phyloP scores from a whole-genome alignment of 805 yeast species.

The Saccharomycopsis sp. region DNA sequence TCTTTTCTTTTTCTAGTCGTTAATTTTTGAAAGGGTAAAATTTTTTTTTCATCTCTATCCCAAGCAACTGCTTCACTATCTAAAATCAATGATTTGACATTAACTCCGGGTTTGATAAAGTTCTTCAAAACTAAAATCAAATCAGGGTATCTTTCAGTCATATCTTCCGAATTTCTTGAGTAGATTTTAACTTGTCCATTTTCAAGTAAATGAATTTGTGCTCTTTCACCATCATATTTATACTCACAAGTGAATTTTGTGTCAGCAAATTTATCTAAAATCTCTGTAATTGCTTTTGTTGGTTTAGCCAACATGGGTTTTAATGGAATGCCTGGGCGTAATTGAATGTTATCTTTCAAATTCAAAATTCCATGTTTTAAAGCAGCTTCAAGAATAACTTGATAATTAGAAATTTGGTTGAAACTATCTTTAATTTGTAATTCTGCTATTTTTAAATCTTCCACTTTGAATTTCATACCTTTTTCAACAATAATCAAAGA shows the following conservation, averaged over 20 bases:
- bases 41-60: slow-evolving; percentile 69
- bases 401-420: slow-evolving; percentile 86
- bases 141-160: slow-evolving; percentile 95
- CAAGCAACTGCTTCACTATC: slow-evolving; percentile 99
- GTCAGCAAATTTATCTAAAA: slow-evolving; percentile 78
- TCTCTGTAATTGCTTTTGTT: slow-evolving; percentile 86
- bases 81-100: slow-evolving; percentile 53
- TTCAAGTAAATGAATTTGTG: slow-evolving; percentile 73
- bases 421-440: slow-evolving; percentile 75
- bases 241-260: slow-evolving; percentile 89
- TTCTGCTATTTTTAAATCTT: slow-evolving; percentile 45
- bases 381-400: slow-evolving; percentile 57
- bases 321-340: slow-evolving; percentile 88
- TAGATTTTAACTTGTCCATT: slow-evolving; percentile 66
- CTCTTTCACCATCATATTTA: slow-evolving; percentile 96
- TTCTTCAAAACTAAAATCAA: slow-evolving; percentile 58
- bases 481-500: slow-evolving; percentile 62
- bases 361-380: slow-evolving; percentile 57
- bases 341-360: slow-evolving; percentile 53
- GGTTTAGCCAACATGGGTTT: slow-evolving; percentile 99
- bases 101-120: slow-evolving; percentile 31
- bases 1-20: slow-evolving; percentile 93
- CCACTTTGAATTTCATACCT: no score
- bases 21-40: slow-evolving; percentile 85
- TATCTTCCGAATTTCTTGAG: slow-evolving; percentile 92